Percentiles rank a stretch among this genome's conserved stretches.
These are phyloP conservation scores for Malus hybrid DNA, from an alignment of 331 rosid genomes.

Conservation along the genomic window DNA sequence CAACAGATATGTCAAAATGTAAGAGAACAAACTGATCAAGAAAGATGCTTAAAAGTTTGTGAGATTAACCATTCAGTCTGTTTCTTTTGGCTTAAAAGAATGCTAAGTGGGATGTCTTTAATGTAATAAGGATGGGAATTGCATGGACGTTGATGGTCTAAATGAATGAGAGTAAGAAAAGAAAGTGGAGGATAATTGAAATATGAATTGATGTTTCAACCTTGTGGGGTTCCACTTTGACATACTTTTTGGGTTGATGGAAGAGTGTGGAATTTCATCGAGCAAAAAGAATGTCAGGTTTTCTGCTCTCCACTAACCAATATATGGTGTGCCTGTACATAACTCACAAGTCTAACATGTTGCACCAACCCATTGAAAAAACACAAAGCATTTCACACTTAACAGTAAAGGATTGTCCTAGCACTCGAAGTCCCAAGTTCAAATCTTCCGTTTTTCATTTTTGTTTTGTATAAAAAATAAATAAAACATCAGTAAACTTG, in stretches of 20 bases:
- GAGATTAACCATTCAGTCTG: neutral
- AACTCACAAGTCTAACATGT: neutral
- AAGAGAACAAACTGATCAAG: conserved; percentile 23
- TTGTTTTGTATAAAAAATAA: too few relatives aligned
- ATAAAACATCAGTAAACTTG: neutral
- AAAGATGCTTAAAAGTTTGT: neutral
- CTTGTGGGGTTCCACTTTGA: conserved; percentile 51
- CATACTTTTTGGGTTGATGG: conserved; percentile 7
- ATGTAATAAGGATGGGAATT: conserved; percentile 12
- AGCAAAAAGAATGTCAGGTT: conserved; percentile 13
- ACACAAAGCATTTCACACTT: neutral
- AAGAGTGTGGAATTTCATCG: conserved; percentile 38
- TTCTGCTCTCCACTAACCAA: conserved; percentile 29
- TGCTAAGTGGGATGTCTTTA: conserved; percentile 9
- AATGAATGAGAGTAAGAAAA: conserved; percentile 14
- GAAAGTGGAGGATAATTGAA: conserved; percentile 16
- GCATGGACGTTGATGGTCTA: conserved; percentile 38
- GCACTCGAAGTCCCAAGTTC: neutral
- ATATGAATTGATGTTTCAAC: conserved; percentile 32
- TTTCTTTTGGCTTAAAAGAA: neutral
- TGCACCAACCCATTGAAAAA: conserved; percentile 1
- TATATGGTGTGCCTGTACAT: conserved; percentile 3
- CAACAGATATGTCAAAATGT: neutral
- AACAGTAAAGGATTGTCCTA: neutral
- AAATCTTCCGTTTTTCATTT: neutral